These are phyloP conservation scores for Axilococcus clingmanii DNA, from an alignment of 139 green algal species.

Conservation along the genomic window DNA sequence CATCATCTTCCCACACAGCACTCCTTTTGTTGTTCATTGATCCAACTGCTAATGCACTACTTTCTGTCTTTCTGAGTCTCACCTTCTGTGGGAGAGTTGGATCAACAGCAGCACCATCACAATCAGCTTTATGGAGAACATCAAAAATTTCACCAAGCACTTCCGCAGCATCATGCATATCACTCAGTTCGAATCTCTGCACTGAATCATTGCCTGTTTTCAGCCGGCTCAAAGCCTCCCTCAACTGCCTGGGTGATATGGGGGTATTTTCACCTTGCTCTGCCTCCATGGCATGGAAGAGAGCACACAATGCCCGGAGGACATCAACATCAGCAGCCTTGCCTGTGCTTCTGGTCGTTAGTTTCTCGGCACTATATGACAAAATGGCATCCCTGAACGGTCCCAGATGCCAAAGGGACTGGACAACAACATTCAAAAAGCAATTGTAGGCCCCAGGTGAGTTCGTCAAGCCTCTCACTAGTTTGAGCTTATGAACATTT, in stretches of 20 bases:
- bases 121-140: constrained; percentile 51
- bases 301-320: background rate
- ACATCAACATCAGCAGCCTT: background rate
- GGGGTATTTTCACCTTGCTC: constrained; percentile 20
- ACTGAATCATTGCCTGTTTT: constrained; percentile 13
- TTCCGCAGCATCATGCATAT: constrained; percentile 79
- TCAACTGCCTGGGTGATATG: constrained; percentile 46
- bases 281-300: constrained; percentile 23
- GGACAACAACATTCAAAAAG: constrained; percentile 82
- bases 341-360: background rate
- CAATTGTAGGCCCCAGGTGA: constrained; percentile 73
- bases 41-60: background rate
- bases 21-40: background rate
- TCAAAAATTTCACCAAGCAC: constrained; percentile 63
- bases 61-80: constrained; percentile 7
- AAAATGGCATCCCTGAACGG: constrained; percentile 15
- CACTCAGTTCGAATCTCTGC: constrained; percentile 36
- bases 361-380: background rate
- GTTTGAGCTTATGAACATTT: background rate
- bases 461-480: constrained; percentile 41
- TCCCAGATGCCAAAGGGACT: constrained; percentile 52
- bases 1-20: background rate
- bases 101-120: constrained; percentile 22
- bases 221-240: constrained; percentile 58
- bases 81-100: constrained; percentile 38